Evolutionary conservation across 2,329 filamentous ascomycete genomes (phyloP).

Genomic region (Penicillium sp.): DNA sequence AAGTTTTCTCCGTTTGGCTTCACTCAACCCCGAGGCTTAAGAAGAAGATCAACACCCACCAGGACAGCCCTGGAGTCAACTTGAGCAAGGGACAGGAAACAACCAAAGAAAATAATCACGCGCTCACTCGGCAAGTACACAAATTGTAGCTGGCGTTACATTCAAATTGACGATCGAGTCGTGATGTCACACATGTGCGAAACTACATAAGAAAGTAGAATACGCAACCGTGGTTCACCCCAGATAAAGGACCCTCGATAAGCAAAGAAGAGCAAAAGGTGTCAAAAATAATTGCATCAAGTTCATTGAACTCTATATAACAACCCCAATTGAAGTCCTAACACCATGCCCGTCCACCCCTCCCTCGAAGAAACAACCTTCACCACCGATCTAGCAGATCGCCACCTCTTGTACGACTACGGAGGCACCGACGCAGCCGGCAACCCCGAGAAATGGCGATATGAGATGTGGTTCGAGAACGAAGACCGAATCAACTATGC

Average conservation of each 20-base stretch:
- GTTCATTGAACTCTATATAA: background rate
- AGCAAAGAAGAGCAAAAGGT: background rate
- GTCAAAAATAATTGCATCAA: background rate
- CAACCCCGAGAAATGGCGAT: constrained; percentile 60
- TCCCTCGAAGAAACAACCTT: constrained; percentile 37
- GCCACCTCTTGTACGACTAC: constrained; percentile 61
- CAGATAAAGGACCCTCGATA: no score
- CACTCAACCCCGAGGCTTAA: no score
- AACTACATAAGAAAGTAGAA: no score
- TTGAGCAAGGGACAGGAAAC: background rate
- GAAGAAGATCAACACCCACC: no score
- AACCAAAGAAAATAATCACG: background rate
- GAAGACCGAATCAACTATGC: constrained; percentile 57
- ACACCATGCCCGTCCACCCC: constrained; percentile 24
- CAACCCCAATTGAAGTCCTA: background rate
- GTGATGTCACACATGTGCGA: background rate
- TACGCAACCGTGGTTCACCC: no score
- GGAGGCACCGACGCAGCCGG: constrained; percentile 50
- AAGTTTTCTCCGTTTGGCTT: no score
- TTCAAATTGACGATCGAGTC: background rate
- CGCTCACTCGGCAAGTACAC: no score
- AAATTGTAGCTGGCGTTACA: background rate
- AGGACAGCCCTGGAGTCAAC: background rate
- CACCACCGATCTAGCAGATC: constrained; percentile 54
- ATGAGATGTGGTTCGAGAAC: constrained; percentile 64